Conservation (phyloP, 768 basidiomycete genomes). For the Pleurotus giganteus region DNA sequence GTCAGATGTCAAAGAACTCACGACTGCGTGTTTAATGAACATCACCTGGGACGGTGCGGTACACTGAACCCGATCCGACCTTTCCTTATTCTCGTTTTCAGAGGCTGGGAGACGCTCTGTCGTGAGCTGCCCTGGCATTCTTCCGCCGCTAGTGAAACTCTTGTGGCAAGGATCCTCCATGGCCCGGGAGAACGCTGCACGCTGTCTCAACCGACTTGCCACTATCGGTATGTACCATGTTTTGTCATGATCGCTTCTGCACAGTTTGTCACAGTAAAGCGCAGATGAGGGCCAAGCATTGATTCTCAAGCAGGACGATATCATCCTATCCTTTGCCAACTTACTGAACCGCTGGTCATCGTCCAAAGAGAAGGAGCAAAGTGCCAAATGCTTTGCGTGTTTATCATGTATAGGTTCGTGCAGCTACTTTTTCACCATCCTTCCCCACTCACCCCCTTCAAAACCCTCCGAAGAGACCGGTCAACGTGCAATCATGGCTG, state of each 20-base stretch:
- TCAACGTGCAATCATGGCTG: neutral
- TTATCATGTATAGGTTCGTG: neutral
- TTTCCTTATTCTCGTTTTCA: neutral
- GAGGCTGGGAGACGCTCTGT: neutral
- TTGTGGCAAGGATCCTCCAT: constrained; percentile 1
- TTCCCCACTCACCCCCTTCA: too few species aligned
- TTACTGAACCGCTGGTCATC: neutral
- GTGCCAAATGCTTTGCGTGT: constrained; percentile 2
- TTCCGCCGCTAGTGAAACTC: neutral
- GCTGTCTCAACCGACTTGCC: constrained; percentile 2
- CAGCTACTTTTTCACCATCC: too few species aligned
- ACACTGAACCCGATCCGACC: neutral
- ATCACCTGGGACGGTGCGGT: constrained; percentile 7
- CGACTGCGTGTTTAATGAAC: constrained; percentile 5
- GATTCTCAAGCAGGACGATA: neutral
- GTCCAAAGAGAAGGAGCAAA: neutral
- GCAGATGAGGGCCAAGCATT: neutral
- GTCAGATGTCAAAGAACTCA: neutral
- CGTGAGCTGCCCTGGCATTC: neutral
- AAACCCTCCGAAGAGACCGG: neutral
- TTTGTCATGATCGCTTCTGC: neutral
- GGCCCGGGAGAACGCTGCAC: constrained; percentile 6
- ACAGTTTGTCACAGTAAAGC: neutral
- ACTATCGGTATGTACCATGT: neutral
- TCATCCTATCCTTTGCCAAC: neutral